Conservation (phyloP, 2,329 filamentous ascomycete species). For the Fusarium tuaranense region DNA sequence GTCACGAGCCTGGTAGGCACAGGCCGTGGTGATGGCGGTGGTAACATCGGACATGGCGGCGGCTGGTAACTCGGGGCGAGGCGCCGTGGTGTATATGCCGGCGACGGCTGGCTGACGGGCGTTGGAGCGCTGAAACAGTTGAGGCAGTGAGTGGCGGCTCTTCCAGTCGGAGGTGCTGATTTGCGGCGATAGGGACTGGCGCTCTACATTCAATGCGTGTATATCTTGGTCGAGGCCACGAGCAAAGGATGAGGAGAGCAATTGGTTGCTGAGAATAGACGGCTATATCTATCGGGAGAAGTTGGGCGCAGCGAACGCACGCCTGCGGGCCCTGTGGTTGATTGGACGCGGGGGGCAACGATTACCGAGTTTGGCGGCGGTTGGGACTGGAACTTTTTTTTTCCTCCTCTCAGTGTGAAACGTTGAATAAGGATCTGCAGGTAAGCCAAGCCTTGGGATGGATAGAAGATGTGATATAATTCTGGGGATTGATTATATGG, state of each 20-base stretch:
- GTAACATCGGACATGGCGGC: conserved; percentile 53
- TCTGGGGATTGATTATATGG: background rate
- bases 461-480: conserved; percentile 15
- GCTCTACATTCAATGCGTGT: conserved; percentile 26
- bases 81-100: conserved; percentile 25
- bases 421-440: conserved; percentile 36
- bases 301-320: conserved; percentile 31
- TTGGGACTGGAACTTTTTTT: conserved; percentile 15
- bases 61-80: conserved; percentile 16
- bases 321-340: conserved; percentile 34
- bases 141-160: conserved; percentile 19
- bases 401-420: conserved; percentile 9
- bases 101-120: conserved; percentile 16
- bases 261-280: conserved; percentile 35
- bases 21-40: conserved; percentile 54
- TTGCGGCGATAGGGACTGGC: conserved; percentile 13
- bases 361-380: conserved; percentile 41
- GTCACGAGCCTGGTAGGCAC: conserved; percentile 48
- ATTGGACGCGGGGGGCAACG: conserved; percentile 40
- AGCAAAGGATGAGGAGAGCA: conserved; percentile 34
- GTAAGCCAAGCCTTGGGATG: conserved; percentile 26
- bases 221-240: conserved; percentile 35
- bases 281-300: conserved; percentile 25
- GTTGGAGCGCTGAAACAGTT: conserved; percentile 29
- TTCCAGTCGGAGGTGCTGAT: conserved; percentile 24